phyloP scores from a whole-genome alignment of 2,329 filamentous ascomycete species.

The Penicillium sp. region DNA sequence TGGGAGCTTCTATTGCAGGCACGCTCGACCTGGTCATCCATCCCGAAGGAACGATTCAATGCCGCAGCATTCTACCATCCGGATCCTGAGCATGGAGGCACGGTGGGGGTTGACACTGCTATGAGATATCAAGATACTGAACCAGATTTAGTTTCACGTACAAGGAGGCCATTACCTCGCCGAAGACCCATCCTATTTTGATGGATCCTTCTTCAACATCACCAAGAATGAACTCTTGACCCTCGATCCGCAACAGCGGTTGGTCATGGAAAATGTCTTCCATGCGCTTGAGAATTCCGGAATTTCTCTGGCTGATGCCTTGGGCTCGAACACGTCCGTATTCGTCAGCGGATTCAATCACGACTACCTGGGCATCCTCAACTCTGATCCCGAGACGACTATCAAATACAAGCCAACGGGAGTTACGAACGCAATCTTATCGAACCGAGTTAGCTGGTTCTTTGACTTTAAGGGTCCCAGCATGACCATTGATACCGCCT shows the following conservation, averaged over 20 bases:
- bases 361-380: slow-evolving; percentile 23
- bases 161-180: slow-evolving; percentile 29
- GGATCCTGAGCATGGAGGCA: slow-evolving; percentile 33
- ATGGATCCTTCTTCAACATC: slow-evolving; percentile 33
- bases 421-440: slow-evolving; percentile 18
- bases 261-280: slow-evolving; percentile 33
- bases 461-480: slow-evolving; percentile 28
- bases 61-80: slow-evolving; percentile 38
- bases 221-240: slow-evolving; percentile 24
- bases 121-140: background rate
- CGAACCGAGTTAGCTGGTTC: slow-evolving; percentile 25
- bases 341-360: slow-evolving; percentile 27
- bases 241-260: slow-evolving; percentile 34
- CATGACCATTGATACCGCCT: slow-evolving; percentile 40
- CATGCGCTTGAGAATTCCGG: slow-evolving; percentile 33
- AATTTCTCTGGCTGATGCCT: slow-evolving; percentile 21
- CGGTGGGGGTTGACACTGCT: slow-evolving; percentile 17
- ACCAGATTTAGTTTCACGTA: slow-evolving; percentile 15
- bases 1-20: slow-evolving; percentile 33
- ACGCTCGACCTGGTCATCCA: slow-evolving; percentile 29
- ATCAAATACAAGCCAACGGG: slow-evolving; percentile 25
- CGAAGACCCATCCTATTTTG: slow-evolving; percentile 27
- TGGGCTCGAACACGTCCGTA: slow-evolving; percentile 27
- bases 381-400: slow-evolving; percentile 20
- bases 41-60: slow-evolving; percentile 37